These are phyloP conservation scores for Umbellularia californica DNA, from an alignment of 164 flowering plant genomes.

Conservation along the genomic window DNA sequence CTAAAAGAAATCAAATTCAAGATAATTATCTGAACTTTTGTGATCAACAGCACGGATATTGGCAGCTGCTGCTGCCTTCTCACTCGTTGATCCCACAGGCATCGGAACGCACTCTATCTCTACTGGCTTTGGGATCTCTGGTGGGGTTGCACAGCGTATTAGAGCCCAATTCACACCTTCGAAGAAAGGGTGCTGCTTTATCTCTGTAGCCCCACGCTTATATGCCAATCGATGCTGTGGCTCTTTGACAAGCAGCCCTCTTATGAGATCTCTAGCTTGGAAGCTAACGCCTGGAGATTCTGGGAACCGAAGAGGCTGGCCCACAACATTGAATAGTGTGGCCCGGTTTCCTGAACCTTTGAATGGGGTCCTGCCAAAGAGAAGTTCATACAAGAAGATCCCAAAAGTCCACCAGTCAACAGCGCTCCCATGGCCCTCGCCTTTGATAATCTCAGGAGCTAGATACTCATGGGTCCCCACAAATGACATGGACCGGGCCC, in stretches of 20 bases:
- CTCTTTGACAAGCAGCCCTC: conserved; percentile 34
- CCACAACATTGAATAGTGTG: conserved; percentile 37
- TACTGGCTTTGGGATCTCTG: conserved; percentile 30
- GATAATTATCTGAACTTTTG: conserved; percentile 50
- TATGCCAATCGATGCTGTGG: conserved; percentile 32
- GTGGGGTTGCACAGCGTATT: conserved; percentile 36
- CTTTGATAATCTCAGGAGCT: conserved; percentile 37
- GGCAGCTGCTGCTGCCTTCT: conserved; percentile 18
- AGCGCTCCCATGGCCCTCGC: conserved; percentile 45
- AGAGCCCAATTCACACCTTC: conserved; percentile 39
- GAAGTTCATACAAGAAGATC: conserved; percentile 34
- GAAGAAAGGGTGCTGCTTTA: conserved; percentile 32
- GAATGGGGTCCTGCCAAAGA: conserved; percentile 39
- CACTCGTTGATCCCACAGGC: conserved; percentile 20
- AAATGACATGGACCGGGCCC: conserved; percentile 40
- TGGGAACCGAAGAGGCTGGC: conserved; percentile 33
- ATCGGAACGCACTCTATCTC: conserved; percentile 21
- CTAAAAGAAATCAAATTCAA: conserved; percentile 86
- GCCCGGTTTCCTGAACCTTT: conserved; percentile 40
- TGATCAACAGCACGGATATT: conserved; percentile 22
- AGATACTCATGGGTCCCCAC: conserved; percentile 40
- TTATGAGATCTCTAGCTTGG: conserved; percentile 28
- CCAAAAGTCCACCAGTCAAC: conserved; percentile 48
- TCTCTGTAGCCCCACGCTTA: conserved; percentile 34
- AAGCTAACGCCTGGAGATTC: conserved; percentile 31